A percentile compares a stretch with the other conserved stretches of the same genome.
Evolutionary conservation across 306 rosid genomes (phyloP).

Genomic region (Lablab purpureus): DNA sequence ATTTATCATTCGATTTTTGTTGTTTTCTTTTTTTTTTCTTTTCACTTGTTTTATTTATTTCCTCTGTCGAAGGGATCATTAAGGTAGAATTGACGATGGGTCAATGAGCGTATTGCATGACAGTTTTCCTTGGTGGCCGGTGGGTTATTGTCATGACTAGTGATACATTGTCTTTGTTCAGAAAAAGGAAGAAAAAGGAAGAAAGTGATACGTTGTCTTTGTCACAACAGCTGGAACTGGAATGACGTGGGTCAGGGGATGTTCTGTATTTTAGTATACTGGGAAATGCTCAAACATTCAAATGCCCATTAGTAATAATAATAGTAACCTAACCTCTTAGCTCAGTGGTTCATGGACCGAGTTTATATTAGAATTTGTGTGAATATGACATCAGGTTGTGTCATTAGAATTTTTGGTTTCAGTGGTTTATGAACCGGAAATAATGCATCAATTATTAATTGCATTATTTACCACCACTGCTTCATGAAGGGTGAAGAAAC

Average conservation of each 20-base stretch:
- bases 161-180: not conserved
- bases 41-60: no score
- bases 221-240: constrained; percentile 1
- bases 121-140: not conserved
- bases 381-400: not conserved
- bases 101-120: not conserved
- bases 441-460: no score
- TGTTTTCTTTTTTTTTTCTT: no score
- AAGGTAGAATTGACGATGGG: not conserved
- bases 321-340: not conserved
- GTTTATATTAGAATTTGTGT: not conserved
- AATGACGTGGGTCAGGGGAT: not conserved
- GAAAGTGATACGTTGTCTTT: not conserved
- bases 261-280: not conserved
- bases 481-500: no score
- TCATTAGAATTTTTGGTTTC: no score
- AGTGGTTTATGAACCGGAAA: no score
- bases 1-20: no score
- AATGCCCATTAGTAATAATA: not conserved
- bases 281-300: not conserved
- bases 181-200: no score
- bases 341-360: not conserved
- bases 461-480: no score
- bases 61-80: no score
- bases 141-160: not conserved